These are phyloP conservation scores for Suillus ampliporus DNA, from an alignment of 768 basidiomycete species.

Conservation along the genomic window DNA sequence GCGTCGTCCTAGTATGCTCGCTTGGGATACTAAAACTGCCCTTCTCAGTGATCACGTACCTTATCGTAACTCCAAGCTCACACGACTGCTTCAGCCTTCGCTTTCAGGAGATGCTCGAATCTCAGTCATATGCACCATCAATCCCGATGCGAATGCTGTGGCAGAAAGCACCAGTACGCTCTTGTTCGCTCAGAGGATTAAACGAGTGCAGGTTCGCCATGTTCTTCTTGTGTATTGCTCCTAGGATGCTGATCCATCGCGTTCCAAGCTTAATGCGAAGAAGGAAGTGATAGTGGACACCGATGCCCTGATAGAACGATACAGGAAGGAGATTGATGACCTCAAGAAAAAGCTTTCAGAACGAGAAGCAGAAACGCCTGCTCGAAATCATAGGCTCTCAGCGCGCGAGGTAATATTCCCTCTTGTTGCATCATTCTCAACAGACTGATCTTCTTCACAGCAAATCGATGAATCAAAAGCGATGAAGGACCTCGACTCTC, in stretches of 20 bases:
- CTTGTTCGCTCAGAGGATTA: slow-evolving; percentile 89
- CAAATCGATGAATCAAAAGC: slow-evolving; percentile 87
- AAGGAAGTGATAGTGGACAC: slow-evolving; percentile 95
- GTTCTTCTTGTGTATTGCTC: slow-evolving; percentile 32
- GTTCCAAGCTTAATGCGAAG: slow-evolving; percentile 64
- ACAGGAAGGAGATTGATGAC: slow-evolving; percentile 93
- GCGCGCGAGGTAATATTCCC: slow-evolving; percentile 46
- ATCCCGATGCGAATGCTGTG: slow-evolving; percentile 80
- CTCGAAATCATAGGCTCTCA: slow-evolving; percentile 46
- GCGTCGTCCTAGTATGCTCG: background rate
- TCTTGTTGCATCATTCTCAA: background rate
- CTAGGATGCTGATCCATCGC: background rate
- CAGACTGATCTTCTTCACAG: slow-evolving; percentile 39
- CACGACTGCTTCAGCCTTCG: slow-evolving; percentile 92
- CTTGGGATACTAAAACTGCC: slow-evolving; percentile 12
- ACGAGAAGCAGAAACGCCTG: slow-evolving; percentile 66
- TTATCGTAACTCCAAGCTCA: slow-evolving; percentile 94
- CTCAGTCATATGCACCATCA: slow-evolving; percentile 95
- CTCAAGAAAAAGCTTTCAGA: slow-evolving; percentile 77
- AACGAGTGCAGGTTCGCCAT: slow-evolving; percentile 67
- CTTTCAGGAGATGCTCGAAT: slow-evolving; percentile 95
- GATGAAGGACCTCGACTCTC: slow-evolving; percentile 79
- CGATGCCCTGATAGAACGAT: slow-evolving; percentile 91
- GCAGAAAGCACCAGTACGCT: slow-evolving; percentile 89
- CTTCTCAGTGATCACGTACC: slow-evolving; percentile 81